Evolutionary conservation across 345 rosid genomes (phyloP).

Genomic region (Lepidium sativum): DNA sequence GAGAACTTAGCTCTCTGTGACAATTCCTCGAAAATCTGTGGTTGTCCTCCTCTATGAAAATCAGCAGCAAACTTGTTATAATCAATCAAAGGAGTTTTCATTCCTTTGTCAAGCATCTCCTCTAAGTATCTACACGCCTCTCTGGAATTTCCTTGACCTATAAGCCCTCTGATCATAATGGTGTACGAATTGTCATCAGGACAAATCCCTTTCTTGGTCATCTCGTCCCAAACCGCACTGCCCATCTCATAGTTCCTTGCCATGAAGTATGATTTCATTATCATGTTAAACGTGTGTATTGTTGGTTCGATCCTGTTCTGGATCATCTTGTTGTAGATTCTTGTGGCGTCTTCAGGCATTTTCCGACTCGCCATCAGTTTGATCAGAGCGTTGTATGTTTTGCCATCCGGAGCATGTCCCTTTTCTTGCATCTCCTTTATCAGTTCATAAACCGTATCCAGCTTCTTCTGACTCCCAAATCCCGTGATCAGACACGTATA

Average conservation of each 20-base stretch:
- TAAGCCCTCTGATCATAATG: constrained; percentile 66
- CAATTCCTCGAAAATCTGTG: constrained; percentile 61
- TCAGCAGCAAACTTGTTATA: constrained; percentile 72
- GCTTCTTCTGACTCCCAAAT: constrained; percentile 58
- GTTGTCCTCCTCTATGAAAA: constrained; percentile 62
- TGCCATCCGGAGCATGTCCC: constrained; percentile 71
- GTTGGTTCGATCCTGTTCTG: constrained; percentile 53
- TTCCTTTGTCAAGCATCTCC: constrained; percentile 85
- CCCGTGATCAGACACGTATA: constrained; percentile 86
- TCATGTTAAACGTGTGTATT: constrained; percentile 75
- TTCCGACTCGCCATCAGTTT: constrained; percentile 58
- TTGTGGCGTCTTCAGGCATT: constrained; percentile 62
- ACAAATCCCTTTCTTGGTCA: constrained; percentile 58
- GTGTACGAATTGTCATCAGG: constrained; percentile 86
- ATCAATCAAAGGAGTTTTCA: constrained; percentile 86
- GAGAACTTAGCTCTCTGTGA: constrained; percentile 65
- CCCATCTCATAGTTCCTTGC: constrained; percentile 59
- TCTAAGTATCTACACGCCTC: constrained; percentile 74
- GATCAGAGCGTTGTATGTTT: constrained; percentile 71
- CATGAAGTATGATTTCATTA: constrained; percentile 74
- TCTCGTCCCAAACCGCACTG: constrained; percentile 66
- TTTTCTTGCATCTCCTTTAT: constrained; percentile 75
- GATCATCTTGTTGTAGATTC: constrained; percentile 61
- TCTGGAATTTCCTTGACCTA: constrained; percentile 57
- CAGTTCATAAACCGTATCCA: constrained; percentile 58